phyloP scores from a whole-genome alignment of 257 asterid species.

The Petunia axillaris region DNA sequence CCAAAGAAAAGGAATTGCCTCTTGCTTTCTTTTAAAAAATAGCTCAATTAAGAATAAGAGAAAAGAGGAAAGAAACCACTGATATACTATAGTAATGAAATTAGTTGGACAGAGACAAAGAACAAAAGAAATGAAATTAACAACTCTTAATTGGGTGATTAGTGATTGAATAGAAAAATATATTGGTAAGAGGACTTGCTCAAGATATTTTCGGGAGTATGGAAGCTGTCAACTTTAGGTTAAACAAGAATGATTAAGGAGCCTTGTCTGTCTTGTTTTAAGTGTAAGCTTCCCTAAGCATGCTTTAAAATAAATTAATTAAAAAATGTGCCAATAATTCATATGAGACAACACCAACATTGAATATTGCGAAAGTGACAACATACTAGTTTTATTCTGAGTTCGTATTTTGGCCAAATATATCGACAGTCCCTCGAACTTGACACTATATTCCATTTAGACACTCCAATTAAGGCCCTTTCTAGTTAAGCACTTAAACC shows the following conservation, averaged over 20 bases:
- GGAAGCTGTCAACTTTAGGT: background rate
- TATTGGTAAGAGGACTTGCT: background rate
- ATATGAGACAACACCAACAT: background rate
- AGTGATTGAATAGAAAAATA: conserved; percentile 14
- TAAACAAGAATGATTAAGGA: conserved; percentile 15
- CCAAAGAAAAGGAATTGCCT: too few relatives aligned
- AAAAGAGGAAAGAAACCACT: too few relatives aligned
- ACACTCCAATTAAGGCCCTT: too few relatives aligned
- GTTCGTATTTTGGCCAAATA: background rate
- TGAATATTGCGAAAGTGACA: conserved; percentile 3
- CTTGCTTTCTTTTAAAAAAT: too few relatives aligned
- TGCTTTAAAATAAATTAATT: conserved; percentile 1
- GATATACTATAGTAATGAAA: background rate
- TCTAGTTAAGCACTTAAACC: too few relatives aligned
- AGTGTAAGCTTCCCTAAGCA: conserved; percentile 2
- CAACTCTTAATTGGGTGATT: background rate
- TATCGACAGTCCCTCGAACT: too few relatives aligned
- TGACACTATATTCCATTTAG: too few relatives aligned
- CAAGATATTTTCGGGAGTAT: background rate
- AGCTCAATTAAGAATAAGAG: too few relatives aligned
- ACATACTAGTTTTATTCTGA: background rate
- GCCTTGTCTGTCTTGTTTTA: background rate
- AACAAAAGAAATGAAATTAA: background rate
- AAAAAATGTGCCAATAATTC: conserved; percentile 13
- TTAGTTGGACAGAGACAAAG: background rate